Percentiles rank a stretch among this genome's conserved stretches.
These are phyloP conservation scores for Piloderma croceum DNA, from an alignment of 768 basidiomycete species.

Conservation along the genomic window DNA sequence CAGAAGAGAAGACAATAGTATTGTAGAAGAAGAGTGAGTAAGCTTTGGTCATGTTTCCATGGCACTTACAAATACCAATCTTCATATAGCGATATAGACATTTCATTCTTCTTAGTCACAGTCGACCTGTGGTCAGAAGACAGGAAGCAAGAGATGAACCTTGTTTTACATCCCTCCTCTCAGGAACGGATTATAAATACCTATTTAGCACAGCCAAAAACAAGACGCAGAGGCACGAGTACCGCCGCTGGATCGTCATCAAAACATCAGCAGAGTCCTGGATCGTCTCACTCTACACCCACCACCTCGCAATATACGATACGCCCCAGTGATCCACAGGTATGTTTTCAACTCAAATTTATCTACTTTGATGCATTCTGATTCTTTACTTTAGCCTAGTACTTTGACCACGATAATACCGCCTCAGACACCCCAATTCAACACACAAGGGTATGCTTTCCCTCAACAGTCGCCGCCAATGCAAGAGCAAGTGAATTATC, in stretches of 20 bases:
- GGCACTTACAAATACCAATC: constrained; percentile 2
- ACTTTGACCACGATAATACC: constrained; percentile 36
- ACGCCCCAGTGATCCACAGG: constrained; percentile 39
- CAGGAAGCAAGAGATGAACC: constrained; percentile 77
- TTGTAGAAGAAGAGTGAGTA: constrained; percentile 72
- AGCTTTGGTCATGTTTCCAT: not conserved
- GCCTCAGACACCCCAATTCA: constrained; percentile 36
- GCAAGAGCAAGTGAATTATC: constrained; percentile 37
- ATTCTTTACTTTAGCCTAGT: constrained; percentile 17
- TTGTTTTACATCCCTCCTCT: constrained; percentile 82
- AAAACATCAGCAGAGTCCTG: constrained; percentile 41
- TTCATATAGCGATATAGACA: constrained; percentile 67
- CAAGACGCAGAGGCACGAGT: not conserved
- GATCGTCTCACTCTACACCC: constrained; percentile 42
- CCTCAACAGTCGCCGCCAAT: constrained; percentile 36
- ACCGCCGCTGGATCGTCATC: constrained; percentile 28
- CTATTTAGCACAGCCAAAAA: constrained; percentile 13
- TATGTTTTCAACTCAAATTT: constrained; percentile 21
- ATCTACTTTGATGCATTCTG: constrained; percentile 13
- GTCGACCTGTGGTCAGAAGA: constrained; percentile 92
- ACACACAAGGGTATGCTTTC: constrained; percentile 39
- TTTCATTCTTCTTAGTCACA: constrained; percentile 83
- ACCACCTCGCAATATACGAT: constrained; percentile 37
- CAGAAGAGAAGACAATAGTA: constrained; percentile 54
- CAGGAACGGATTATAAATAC: constrained; percentile 65